Evolutionary conservation across 1,139 yeast species (phyloP).

Genomic region (Scheffersomyces stambukii): DNA sequence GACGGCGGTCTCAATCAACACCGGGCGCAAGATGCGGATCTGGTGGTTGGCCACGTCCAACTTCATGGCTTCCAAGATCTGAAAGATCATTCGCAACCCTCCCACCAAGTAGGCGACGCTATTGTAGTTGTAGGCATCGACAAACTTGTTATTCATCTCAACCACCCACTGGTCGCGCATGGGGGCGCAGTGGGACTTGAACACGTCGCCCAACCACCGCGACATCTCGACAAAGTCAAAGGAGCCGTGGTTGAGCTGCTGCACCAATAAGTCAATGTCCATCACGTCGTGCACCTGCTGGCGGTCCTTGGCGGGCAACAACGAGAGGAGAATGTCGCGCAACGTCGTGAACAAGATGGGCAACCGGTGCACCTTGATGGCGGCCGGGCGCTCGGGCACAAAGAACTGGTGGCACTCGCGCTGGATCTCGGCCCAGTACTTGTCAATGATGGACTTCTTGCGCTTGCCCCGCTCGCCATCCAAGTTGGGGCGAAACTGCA

Average conservation of each 20-base stretch:
- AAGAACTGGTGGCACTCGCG: conserved; percentile 52
- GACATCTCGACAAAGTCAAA: conserved; percentile 68
- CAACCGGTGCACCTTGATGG: conserved; percentile 43
- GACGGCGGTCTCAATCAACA: conserved; percentile 83
- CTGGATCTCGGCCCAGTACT: conserved; percentile 78
- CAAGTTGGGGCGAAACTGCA: conserved; percentile 87
- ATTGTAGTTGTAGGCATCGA: conserved; percentile 52
- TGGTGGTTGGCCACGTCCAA: conserved; percentile 94
- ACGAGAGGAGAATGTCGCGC: conserved; percentile 68
- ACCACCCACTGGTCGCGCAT: conserved; percentile 92
- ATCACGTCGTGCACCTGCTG: conserved; percentile 65
- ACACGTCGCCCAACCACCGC: conserved; percentile 65
- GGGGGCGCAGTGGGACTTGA: conserved; percentile 89
- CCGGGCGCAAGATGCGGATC: conserved; percentile 79
- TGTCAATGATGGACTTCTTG: conserved; percentile 70
- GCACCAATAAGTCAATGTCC: conserved; percentile 73
- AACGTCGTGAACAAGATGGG: conserved; percentile 73
- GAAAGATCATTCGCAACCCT: conserved; percentile 75
- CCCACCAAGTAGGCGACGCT: conserved; percentile 61
- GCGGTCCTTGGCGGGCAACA: conserved; percentile 78
- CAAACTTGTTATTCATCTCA: conserved; percentile 71
- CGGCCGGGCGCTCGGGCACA: conserved; percentile 7
- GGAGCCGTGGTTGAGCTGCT: conserved; percentile 66
- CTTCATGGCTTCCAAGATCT: conserved; percentile 93
- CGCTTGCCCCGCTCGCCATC: conserved; percentile 88